Evolutionary conservation across 2,329 filamentous ascomycete species (phyloP), one percentile per base, ranked within the genome.

Genomic region (Whalleya microplaca): DNA sequence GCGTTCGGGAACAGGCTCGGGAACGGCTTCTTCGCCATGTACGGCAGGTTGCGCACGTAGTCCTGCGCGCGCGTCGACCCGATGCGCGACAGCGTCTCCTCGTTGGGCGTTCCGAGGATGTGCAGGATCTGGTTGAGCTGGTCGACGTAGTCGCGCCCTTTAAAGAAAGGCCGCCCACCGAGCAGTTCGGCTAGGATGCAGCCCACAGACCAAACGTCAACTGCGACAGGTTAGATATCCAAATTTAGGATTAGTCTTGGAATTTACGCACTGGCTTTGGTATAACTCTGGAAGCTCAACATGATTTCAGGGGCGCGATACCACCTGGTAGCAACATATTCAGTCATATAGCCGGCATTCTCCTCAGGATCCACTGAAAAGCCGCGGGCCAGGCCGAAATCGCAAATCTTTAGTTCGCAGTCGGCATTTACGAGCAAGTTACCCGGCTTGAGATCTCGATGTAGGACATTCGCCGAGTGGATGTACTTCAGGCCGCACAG

Each of bases 251-350:
- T 14, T 3, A 14, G n/a, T 21, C 14, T 12, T 16, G n/a, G 19
- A 37, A n/a, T 51, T 32, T 8, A 94, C 93, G 55, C 86, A 98
- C 95, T 99, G 67, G 95, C 95, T 92, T 99, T 99, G 70, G 95
- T 99, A 77, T 99, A 99, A 80, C 92, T 97, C 78, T 98, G 94
- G 85, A 99, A 99, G 80, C 92, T 97, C 75, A 99, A 80, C 95
- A 99, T 99, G 68, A 99, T 99, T 76, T 99, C 95, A 4, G 95
- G 95, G 2, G 95, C 95, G 77, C 84, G 82, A 70, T 86, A 99
- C 95, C 95, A 99, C 79, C 95, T 85, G 50, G 95, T 99, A 48
- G 95, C 95, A 53, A 99, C 95, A 71, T 99, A 99, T 78, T 99
- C 95, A 10, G 95, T 99, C 95, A 99, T 98, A 78, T 98, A 99